Percentiles rank a stretch among this genome's conserved stretches.
phyloP scores from a whole-genome alignment of 768 basidiomycete genomes.

The Tylopilus rubrobrunneus region DNA sequence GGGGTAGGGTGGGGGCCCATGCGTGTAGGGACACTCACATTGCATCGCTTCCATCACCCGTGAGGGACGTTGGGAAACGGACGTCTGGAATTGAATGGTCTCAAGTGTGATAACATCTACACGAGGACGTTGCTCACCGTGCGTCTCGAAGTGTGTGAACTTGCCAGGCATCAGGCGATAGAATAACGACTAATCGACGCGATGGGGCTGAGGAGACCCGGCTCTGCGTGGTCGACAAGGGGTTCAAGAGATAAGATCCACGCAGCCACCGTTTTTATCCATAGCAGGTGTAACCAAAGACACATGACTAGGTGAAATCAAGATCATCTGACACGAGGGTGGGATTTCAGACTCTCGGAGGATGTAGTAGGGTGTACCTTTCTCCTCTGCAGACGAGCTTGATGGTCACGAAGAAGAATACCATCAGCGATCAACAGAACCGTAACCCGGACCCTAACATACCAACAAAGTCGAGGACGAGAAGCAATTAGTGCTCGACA shows the following conservation, averaged over 20 bases:
- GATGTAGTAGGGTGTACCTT: no score
- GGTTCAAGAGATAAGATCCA: neutral
- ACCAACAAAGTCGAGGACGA: neutral
- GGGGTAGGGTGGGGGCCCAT: neutral
- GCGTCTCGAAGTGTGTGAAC: constrained; percentile 52
- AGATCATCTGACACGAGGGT: neutral
- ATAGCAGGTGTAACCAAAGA: neutral
- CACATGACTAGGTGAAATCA: neutral
- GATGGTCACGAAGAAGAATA: no score
- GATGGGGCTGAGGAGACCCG: neutral
- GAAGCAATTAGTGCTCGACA: neutral
- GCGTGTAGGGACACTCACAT: constrained; percentile 45
- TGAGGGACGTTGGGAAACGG: constrained; percentile 87
- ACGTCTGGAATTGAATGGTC: constrained; percentile 48
- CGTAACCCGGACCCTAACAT: neutral
- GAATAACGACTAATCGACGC: no score
- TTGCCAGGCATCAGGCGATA: constrained; percentile 20
- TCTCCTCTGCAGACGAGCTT: no score
- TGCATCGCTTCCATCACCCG: constrained; percentile 89
- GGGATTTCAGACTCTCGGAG: neutral
- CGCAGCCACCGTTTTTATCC: neutral
- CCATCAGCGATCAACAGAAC: neutral
- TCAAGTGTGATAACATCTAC: neutral
- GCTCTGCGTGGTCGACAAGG: neutral
- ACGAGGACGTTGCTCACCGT: constrained; percentile 39